Conservation (phyloP, 2,329 filamentous ascomycete species). For the Colletotrichum spinosum region DNA sequence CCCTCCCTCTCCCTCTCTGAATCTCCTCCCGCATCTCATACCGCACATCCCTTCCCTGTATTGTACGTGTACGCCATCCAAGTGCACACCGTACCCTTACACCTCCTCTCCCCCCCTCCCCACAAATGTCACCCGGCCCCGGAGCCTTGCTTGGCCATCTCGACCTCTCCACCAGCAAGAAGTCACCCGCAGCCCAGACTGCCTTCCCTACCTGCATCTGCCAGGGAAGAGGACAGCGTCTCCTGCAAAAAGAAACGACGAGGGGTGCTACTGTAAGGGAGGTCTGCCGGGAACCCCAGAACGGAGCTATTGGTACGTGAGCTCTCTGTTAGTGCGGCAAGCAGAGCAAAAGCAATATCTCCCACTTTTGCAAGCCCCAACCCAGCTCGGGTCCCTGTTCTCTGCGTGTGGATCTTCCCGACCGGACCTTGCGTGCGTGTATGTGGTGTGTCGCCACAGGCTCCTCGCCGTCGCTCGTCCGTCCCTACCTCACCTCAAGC, state of each 20-base stretch:
- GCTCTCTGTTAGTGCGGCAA: slow-evolving; percentile 39
- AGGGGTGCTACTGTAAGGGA: slow-evolving; percentile 39
- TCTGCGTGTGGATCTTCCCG: slow-evolving; percentile 34
- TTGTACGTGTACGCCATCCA: not conserved
- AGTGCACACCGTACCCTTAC: slow-evolving; percentile 12
- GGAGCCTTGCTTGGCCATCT: slow-evolving; percentile 24
- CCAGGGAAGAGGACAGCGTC: slow-evolving; percentile 31
- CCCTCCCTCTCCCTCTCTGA: not conserved
- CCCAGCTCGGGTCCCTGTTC: slow-evolving; percentile 22
- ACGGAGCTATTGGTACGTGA: slow-evolving; percentile 39
- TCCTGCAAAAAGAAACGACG: slow-evolving; percentile 38
- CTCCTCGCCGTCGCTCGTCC: slow-evolving; percentile 18
- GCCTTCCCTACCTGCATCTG: slow-evolving; percentile 23
- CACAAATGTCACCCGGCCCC: slow-evolving; percentile 37
- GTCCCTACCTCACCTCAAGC: slow-evolving; percentile 17
- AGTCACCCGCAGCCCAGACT: slow-evolving; percentile 32
- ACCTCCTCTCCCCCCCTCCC: slow-evolving; percentile 27
- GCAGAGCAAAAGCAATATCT: slow-evolving; percentile 37
- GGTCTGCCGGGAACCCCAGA: slow-evolving; percentile 29
- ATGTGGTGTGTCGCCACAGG: slow-evolving; percentile 29
- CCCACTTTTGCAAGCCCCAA: slow-evolving; percentile 20
- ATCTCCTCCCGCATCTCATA: not conserved
- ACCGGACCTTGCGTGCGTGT: slow-evolving; percentile 7
- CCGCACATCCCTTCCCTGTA: slow-evolving; percentile 6
- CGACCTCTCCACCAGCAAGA: slow-evolving; percentile 21